Percentiles rank a stretch among this genome's conserved stretches.
These are phyloP conservation scores for Didymella keratinophila DNA, from an alignment of 2,329 filamentous ascomycete species.

Conservation along the genomic window DNA sequence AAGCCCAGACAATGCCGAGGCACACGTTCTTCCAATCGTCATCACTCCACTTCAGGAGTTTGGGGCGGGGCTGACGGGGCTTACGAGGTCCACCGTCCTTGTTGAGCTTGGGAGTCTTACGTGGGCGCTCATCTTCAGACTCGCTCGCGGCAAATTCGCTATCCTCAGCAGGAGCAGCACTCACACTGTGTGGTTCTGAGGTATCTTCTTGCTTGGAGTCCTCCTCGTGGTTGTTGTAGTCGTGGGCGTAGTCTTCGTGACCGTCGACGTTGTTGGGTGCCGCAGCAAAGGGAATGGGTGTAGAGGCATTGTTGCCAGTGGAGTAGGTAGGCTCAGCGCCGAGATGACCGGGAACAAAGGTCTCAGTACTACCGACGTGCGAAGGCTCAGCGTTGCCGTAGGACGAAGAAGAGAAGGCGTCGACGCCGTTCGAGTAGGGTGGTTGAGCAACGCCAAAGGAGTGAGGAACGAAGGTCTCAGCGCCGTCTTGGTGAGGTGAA, in stretches of 20 bases:
- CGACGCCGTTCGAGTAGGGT: not conserved
- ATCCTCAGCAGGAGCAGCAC: constrained; percentile 23
- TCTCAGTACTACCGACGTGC: not conserved
- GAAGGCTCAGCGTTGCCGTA: not conserved
- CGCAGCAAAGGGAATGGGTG: not conserved
- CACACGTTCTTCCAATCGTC: constrained; percentile 39
- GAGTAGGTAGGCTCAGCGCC: not conserved
- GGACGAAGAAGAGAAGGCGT: not conserved
- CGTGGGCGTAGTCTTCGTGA: not conserved
- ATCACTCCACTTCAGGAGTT: constrained; percentile 43
- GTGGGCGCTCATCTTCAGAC: constrained; percentile 19
- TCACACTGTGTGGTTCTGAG: constrained; percentile 13
- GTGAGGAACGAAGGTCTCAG: not conserved
- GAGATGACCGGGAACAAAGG: not conserved
- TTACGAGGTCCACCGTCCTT: constrained; percentile 42
- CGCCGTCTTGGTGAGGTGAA: not conserved
- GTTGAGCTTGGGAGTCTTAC: constrained; percentile 37
- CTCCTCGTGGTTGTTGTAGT: not conserved
- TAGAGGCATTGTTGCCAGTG: not conserved
- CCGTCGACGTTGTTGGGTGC: not conserved
- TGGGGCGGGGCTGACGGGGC: constrained; percentile 39
- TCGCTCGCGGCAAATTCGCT: constrained; percentile 28
- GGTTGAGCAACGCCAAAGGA: not conserved
- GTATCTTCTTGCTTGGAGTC: not conserved
- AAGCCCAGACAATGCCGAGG: constrained; percentile 43